A percentile compares a stretch with the other conserved stretches of the same genome.
phyloP scores from a whole-genome alignment of 1,284 basidiomycete species.

The Ganoderma lingzhi region DNA sequence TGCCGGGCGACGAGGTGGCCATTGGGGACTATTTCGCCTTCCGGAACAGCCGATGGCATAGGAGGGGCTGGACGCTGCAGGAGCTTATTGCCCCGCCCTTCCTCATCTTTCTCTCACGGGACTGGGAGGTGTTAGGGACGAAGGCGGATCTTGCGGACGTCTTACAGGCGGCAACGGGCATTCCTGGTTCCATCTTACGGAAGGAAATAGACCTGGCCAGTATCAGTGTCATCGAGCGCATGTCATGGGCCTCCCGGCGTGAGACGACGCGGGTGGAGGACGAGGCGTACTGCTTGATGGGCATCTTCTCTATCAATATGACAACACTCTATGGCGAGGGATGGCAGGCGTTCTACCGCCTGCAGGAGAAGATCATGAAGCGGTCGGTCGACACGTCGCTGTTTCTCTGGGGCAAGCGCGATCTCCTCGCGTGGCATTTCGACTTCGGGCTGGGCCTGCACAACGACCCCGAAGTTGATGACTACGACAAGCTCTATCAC shows the following conservation, averaged over 20 bases:
- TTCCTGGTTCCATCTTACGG: constrained; percentile 13
- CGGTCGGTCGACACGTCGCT: constrained; percentile 16
- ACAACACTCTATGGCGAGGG: constrained; percentile 25
- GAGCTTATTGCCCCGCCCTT: constrained; percentile 20
- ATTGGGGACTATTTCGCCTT: constrained; percentile 9
- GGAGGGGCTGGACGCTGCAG: constrained; percentile 20
- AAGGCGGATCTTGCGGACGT: constrained; percentile 10
- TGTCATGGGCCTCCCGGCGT: constrained; percentile 23
- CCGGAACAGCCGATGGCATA: constrained; percentile 17
- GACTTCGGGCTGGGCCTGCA: not conserved
- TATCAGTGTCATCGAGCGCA: constrained; percentile 22
- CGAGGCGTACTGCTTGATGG: constrained; percentile 24
- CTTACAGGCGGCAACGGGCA: constrained; percentile 3
- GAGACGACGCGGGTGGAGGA: constrained; percentile 22
- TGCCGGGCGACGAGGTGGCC: not conserved
- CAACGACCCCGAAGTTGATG: not conserved
- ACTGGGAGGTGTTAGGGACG: constrained; percentile 19
- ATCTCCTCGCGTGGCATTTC: not conserved
- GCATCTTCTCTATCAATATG: constrained; percentile 24
- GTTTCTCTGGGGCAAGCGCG: constrained; percentile 20
- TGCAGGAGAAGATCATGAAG: constrained; percentile 26
- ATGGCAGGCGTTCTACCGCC: constrained; percentile 15
- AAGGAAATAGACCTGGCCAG: constrained; percentile 8
- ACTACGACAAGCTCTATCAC: not conserved
- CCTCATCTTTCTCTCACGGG: constrained; percentile 16